Evolutionary conservation across 106 monocot genomes (phyloP).

Genomic region (Vanilla planifolia): DNA sequence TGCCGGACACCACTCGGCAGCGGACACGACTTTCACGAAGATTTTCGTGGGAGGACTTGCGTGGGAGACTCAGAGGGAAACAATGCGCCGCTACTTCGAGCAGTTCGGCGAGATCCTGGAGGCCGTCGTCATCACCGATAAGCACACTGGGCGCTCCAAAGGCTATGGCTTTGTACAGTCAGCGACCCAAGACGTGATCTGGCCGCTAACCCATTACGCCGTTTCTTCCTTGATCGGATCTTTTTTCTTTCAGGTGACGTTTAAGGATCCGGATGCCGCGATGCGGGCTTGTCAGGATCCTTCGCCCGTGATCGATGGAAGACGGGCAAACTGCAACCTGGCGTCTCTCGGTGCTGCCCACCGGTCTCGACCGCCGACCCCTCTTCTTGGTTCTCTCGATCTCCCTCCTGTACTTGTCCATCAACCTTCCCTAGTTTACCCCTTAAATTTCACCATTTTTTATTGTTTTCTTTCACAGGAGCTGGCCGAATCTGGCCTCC

Average conservation of each 20-base stretch:
- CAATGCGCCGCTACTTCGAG: constrained; percentile 42
- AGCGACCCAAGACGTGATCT: not conserved
- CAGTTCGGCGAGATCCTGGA: constrained; percentile 53
- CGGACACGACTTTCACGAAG: constrained; percentile 38
- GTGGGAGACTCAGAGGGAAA: constrained; percentile 42
- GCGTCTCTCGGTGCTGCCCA: constrained; percentile 46
- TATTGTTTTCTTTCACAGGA: constrained; percentile 7
- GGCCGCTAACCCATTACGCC: not conserved
- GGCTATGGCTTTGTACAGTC: constrained; percentile 43
- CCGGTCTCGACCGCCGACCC: constrained; percentile 12
- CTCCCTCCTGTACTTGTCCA: not conserved
- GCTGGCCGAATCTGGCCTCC: constrained; percentile 24
- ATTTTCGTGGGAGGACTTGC: constrained; percentile 47
- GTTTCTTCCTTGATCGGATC: not conserved
- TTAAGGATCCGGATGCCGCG: constrained; percentile 57
- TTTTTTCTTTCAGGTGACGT: constrained; percentile 54
- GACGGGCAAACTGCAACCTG: constrained; percentile 77
- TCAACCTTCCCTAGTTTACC: not conserved
- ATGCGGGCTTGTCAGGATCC: constrained; percentile 57
- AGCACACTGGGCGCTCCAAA: constrained; percentile 40
- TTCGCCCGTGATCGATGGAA: constrained; percentile 66
- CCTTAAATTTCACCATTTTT: not conserved
- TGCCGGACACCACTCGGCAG: not conserved
- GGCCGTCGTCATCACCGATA: constrained; percentile 51
- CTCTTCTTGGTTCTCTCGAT: constrained; percentile 19